A percentile compares a stretch with the other conserved stretches of the same genome.
Evolutionary conservation across 2,329 filamentous ascomycete genomes (phyloP).

Genomic region (Tolypocladium endophyticum): DNA sequence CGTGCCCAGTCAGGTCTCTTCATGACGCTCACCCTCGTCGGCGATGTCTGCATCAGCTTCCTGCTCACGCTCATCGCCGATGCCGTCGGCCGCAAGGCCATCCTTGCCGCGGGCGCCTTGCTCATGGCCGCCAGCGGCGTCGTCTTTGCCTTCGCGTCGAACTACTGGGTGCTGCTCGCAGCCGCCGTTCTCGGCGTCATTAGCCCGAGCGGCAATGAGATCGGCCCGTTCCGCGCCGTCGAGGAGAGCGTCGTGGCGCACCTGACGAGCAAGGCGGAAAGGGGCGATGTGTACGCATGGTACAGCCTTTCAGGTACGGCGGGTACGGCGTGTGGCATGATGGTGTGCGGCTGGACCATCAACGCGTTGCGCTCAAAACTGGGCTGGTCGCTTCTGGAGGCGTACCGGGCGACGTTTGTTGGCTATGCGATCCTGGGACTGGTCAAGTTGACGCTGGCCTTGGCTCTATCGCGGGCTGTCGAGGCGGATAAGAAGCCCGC

Average conservation of each 20-base stretch:
- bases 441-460: constrained; percentile 42
- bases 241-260: constrained; percentile 52
- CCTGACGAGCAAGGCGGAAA: constrained; percentile 31
- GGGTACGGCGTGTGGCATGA: constrained; percentile 49
- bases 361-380: constrained; percentile 32
- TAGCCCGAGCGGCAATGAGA: constrained; percentile 54
- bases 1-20: constrained; percentile 48
- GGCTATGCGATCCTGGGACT: constrained; percentile 45
- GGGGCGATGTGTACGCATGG: constrained; percentile 52
- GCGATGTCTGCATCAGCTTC: constrained; percentile 49
- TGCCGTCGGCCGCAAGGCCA: constrained; percentile 39
- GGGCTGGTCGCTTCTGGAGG: constrained; percentile 31
- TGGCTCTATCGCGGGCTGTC: constrained; percentile 35
- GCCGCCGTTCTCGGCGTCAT: constrained; percentile 53
- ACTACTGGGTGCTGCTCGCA: constrained; percentile 47
- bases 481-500: constrained; percentile 21
- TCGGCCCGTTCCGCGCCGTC: constrained; percentile 51
- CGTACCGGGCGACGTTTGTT: constrained; percentile 47
- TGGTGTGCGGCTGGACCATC: constrained; percentile 49
- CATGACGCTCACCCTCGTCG: constrained; percentile 53
- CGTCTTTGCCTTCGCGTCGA: constrained; percentile 39
- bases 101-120: constrained; percentile 42
- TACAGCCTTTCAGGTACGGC: constrained; percentile 48
- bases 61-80: constrained; percentile 49
- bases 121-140: constrained; percentile 47